These are phyloP conservation scores for Phyllosticta citrichinensis DNA, from an alignment of 2,329 filamentous ascomycete species.

Conservation along the genomic window DNA sequence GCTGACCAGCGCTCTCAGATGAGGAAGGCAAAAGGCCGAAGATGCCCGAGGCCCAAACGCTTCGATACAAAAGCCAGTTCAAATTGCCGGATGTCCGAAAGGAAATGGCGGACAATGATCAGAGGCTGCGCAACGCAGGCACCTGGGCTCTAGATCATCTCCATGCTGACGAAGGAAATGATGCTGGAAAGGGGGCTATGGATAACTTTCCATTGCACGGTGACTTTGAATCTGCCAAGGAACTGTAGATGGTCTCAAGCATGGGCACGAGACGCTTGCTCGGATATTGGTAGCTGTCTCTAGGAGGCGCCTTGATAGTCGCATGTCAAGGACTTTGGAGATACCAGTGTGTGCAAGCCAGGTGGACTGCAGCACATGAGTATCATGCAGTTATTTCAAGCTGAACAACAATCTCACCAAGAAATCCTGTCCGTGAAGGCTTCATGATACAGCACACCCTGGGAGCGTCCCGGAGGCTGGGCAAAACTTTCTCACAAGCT, in stretches of 20 bases:
- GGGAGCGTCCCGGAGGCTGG: not conserved
- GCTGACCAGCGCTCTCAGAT: not conserved
- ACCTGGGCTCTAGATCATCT: not conserved
- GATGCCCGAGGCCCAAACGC: not conserved
- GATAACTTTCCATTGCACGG: not conserved
- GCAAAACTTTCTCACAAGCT: conserved; percentile 2
- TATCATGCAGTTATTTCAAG: too few species aligned
- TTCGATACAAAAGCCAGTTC: not conserved
- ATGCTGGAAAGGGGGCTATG: not conserved
- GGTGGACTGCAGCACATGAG: too few species aligned
- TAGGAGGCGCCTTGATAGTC: too few species aligned
- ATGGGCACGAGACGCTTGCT: too few species aligned
- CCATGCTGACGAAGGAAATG: not conserved
- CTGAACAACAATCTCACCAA: too few species aligned
- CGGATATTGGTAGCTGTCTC: too few species aligned
- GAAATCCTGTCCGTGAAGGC: not conserved
- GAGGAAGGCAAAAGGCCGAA: not conserved
- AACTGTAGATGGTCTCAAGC: not conserved
- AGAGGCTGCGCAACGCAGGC: not conserved
- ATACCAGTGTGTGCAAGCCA: too few species aligned
- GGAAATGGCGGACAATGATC: not conserved
- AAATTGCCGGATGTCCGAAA: not conserved
- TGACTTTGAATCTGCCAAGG: too few species aligned
- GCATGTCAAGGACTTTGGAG: too few species aligned
- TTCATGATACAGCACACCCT: not conserved